A percentile compares a stretch with the other conserved stretches of the same genome.
phyloP scores from a whole-genome alignment of 2,329 filamentous ascomycete genomes.

The Aspergillus sp. region DNA sequence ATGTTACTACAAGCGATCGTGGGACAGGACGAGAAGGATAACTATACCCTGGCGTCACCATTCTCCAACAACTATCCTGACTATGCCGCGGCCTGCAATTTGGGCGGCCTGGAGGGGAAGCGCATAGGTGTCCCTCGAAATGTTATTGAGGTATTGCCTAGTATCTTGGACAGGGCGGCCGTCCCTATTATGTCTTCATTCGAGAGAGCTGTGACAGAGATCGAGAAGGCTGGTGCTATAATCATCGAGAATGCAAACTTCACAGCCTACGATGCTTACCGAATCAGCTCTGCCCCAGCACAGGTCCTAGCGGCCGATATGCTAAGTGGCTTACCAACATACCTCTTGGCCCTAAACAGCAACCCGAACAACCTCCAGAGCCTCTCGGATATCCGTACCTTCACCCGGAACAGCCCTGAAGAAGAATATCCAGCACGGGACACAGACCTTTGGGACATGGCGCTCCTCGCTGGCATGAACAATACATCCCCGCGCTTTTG shows the following conservation, averaged over 20 bases:
- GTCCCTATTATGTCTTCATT: slow-evolving; percentile 59
- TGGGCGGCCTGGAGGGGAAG: slow-evolving; percentile 58
- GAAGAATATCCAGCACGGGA: slow-evolving; percentile 68
- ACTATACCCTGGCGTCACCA: slow-evolving; percentile 65
- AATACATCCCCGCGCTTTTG: slow-evolving; percentile 64
- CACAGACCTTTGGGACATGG: slow-evolving; percentile 60
- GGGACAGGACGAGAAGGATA: slow-evolving; percentile 57
- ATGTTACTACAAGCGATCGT: slow-evolving; percentile 63
- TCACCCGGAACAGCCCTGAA: slow-evolving; percentile 56
- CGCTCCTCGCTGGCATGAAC: slow-evolving; percentile 57
- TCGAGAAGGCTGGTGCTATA: slow-evolving; percentile 61
- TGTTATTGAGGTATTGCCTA: slow-evolving; percentile 49
- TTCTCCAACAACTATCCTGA: slow-evolving; percentile 57
- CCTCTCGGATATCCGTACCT: slow-evolving; percentile 58
- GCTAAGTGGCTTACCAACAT: slow-evolving; percentile 57
- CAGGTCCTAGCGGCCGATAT: slow-evolving; percentile 64
- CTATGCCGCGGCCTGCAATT: slow-evolving; percentile 63
- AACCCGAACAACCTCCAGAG: slow-evolving; percentile 63
- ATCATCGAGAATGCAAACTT: slow-evolving; percentile 66
- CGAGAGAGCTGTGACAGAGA: slow-evolving; percentile 56
- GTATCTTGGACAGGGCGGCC: slow-evolving; percentile 36
- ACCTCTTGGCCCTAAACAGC: slow-evolving; percentile 59
- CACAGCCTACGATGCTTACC: slow-evolving; percentile 55
- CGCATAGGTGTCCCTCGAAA: slow-evolving; percentile 69
- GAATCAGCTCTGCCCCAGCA: slow-evolving; percentile 40